phyloP scores from a whole-genome alignment of 1,284 basidiomycete genomes.

The Polyporus tsugae region DNA sequence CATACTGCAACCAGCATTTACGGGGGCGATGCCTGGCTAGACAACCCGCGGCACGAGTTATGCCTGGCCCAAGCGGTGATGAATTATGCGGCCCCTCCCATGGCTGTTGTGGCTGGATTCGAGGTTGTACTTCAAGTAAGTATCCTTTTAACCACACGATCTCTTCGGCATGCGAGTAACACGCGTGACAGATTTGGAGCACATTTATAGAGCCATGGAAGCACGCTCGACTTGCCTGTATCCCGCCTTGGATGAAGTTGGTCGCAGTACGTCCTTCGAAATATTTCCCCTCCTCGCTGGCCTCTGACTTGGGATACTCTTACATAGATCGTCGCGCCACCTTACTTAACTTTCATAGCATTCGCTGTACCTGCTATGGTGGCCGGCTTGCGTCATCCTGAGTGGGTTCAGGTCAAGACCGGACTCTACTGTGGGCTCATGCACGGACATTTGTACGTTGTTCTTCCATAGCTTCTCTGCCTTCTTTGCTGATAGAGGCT shows the following conservation, averaged over 20 bases:
- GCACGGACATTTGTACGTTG: slow-evolving; percentile 45
- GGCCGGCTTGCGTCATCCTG: slow-evolving; percentile 35
- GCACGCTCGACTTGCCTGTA: slow-evolving; percentile 23
- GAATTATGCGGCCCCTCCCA: slow-evolving; percentile 60
- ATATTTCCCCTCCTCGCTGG: background rate
- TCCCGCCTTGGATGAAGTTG: slow-evolving; percentile 30
- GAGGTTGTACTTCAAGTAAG: slow-evolving; percentile 58
- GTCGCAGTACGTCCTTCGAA: slow-evolving; percentile 22
- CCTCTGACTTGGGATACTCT: background rate
- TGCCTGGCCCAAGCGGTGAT: slow-evolving; percentile 61
- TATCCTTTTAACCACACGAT: background rate
- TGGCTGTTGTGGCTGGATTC: slow-evolving; percentile 58
- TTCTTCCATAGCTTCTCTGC: background rate
- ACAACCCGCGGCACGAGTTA: slow-evolving; percentile 37
- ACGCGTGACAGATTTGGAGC: slow-evolving; percentile 47
- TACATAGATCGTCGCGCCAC: slow-evolving; percentile 52
- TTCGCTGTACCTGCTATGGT: slow-evolving; percentile 26
- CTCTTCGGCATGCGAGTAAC: no score
- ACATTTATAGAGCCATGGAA: slow-evolving; percentile 42
- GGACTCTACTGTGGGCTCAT: slow-evolving; percentile 59
- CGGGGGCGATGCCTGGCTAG: slow-evolving; percentile 37
- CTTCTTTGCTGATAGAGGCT: background rate
- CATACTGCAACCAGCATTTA: slow-evolving; percentile 45
- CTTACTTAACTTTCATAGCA: slow-evolving; percentile 46
- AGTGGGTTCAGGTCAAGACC: slow-evolving; percentile 47